Evolutionary conservation across 306 rosid species (phyloP).

Genomic region (Trifolium repens): DNA sequence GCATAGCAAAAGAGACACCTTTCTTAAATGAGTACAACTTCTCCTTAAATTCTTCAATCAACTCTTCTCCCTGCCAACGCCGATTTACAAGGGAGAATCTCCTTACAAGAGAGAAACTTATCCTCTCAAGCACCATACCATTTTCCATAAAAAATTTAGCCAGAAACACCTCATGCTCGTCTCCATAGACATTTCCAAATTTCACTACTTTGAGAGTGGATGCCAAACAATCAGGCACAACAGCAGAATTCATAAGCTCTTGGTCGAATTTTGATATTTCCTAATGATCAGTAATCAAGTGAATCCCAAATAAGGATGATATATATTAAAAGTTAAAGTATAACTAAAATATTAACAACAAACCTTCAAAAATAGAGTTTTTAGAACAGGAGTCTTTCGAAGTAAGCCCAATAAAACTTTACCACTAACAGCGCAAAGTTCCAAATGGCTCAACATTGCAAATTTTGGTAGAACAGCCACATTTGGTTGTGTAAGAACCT

Average conservation of each 20-base stretch:
- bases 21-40: slow-evolving; percentile 19
- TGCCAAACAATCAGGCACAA: slow-evolving; percentile 26
- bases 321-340: too few relatives aligned
- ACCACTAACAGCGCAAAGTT: background rate
- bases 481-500: background rate
- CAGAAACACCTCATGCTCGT: slow-evolving; percentile 1
- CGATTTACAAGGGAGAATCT: too few relatives aligned
- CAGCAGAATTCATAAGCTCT: background rate
- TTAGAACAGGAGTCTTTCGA: background rate
- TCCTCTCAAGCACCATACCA: slow-evolving; percentile 11
- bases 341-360: background rate
- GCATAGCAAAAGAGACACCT: background rate
- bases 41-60: slow-evolving; percentile 16
- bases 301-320: too few relatives aligned
- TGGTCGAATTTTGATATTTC: background rate
- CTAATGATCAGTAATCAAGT: too few relatives aligned
- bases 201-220: slow-evolving; percentile 22
- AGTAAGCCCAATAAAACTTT: slow-evolving; percentile 30
- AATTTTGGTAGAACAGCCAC: background rate
- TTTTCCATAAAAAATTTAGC: slow-evolving; percentile 29
- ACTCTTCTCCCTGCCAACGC: too few relatives aligned
- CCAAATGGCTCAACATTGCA: slow-evolving; percentile 17
- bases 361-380: background rate
- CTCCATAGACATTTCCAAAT: background rate
- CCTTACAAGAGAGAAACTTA: background rate